Percentiles rank a stretch among this genome's conserved stretches.
These are phyloP conservation scores for Coffea humblotiana DNA, from an alignment of 305 asterid genomes.

Conservation along the genomic window DNA sequence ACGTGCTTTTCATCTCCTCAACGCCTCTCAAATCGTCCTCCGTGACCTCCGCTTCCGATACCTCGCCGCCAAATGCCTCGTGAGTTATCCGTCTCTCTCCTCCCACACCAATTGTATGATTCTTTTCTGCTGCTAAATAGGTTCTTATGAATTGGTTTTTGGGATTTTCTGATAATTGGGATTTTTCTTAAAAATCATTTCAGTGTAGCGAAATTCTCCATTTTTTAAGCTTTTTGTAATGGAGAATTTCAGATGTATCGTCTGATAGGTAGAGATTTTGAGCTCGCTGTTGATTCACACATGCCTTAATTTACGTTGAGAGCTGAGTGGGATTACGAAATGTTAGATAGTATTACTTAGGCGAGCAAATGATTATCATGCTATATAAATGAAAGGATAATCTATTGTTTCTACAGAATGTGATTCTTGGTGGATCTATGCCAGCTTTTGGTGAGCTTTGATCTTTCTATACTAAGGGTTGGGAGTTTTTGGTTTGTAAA, in stretches of 20 bases:
- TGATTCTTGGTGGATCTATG: not conserved
- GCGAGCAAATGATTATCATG: not conserved
- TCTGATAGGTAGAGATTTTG: not conserved
- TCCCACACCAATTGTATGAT: not conserved
- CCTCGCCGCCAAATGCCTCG: slow-evolving; percentile 97
- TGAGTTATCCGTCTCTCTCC: slow-evolving; percentile 13
- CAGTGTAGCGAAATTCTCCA: not conserved
- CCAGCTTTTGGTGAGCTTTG: not conserved
- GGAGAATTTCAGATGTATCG: not conserved
- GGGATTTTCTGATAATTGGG: not conserved
- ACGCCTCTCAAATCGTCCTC: slow-evolving; percentile 79
- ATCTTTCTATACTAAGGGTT: not conserved
- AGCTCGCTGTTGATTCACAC: not conserved
- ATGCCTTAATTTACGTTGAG: not conserved
- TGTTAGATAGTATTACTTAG: not conserved
- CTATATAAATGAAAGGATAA: too few relatives aligned
- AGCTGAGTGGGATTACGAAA: not conserved
- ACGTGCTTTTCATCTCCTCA: slow-evolving; percentile 94
- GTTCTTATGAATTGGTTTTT: not conserved
- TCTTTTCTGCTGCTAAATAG: not conserved
- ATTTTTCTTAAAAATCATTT: not conserved
- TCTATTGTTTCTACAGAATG: not conserved
- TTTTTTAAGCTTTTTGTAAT: not conserved
- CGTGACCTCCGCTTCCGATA: slow-evolving; percentile 95
- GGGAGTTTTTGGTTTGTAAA: not conserved